These are phyloP conservation scores for Neurospora sp. DNA, from an alignment of 2,329 filamentous ascomycete species.

Conservation along the genomic window DNA sequence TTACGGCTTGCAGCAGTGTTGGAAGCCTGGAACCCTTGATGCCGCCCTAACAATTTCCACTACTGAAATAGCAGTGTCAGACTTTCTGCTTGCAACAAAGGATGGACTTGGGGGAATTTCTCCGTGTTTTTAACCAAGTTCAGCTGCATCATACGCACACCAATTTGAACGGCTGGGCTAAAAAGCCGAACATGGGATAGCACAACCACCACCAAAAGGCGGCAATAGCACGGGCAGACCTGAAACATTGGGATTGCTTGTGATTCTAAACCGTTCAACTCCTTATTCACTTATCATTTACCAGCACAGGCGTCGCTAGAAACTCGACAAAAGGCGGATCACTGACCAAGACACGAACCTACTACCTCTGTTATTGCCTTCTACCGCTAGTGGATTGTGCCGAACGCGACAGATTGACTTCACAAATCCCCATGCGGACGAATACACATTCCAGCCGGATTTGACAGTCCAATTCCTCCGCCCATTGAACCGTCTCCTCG, in stretches of 20 bases:
- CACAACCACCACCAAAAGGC: background rate
- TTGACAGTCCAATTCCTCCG: background rate
- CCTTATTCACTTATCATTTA: background rate
- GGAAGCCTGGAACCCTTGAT: background rate
- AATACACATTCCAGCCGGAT: background rate
- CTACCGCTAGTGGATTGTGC: background rate
- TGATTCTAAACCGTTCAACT: background rate
- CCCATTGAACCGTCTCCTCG: background rate
- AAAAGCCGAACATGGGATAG: background rate
- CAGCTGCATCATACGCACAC: background rate
- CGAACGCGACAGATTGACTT: background rate
- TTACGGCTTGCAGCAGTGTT: background rate
- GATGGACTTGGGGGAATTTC: background rate
- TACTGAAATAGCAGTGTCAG: background rate
- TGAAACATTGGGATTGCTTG: background rate
- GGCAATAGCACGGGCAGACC: background rate
- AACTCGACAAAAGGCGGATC: background rate
- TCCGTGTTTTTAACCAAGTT: background rate
- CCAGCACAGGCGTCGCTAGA: background rate
- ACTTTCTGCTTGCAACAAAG: background rate
- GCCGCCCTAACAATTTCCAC: background rate
- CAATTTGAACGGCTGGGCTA: background rate
- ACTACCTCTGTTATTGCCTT: background rate
- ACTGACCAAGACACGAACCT: background rate
- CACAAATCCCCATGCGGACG: background rate